Percentiles rank a stretch among this genome's conserved stretches.
Conservation (phyloP, 371 early-diverging fungal genomes). For the Vairimorpha necatrix region DNA sequence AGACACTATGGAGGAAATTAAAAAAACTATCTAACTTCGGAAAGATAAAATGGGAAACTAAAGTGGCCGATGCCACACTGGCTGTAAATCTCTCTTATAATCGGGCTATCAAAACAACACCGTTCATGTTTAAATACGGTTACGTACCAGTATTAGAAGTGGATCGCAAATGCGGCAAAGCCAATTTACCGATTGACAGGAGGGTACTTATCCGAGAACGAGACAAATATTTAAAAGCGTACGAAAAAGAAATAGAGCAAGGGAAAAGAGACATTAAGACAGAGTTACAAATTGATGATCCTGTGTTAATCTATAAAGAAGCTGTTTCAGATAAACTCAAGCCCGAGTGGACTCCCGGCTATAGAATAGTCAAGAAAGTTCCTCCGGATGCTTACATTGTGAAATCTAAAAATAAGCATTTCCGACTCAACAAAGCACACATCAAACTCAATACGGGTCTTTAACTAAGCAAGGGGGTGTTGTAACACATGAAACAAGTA, state of each 20-base stretch:
- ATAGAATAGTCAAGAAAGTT: background rate
- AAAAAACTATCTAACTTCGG: background rate
- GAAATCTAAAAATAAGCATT: background rate
- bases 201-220: background rate
- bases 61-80: background rate
- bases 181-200: background rate
- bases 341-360: background rate
- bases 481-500: too few species aligned
- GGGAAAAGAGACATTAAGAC: background rate
- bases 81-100: conserved; percentile 1
- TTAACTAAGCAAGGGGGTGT: too few species aligned
- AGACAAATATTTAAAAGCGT: background rate
- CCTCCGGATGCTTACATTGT: conserved; percentile 2
- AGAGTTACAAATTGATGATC: background rate
- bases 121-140: background rate
- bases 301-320: background rate
- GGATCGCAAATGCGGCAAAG: background rate
- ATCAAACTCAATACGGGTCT: background rate
- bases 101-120: background rate
- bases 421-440: background rate
- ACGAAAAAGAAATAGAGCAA: background rate
- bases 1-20: background rate
- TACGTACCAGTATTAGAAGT: background rate
- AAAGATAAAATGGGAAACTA: background rate
- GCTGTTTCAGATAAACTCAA: background rate